Percentiles rank a stretch among this genome's conserved stretches.
Evolutionary conservation across 1,284 basidiomycete species (phyloP).

Genomic region (Rhizoctonia solani): DNA sequence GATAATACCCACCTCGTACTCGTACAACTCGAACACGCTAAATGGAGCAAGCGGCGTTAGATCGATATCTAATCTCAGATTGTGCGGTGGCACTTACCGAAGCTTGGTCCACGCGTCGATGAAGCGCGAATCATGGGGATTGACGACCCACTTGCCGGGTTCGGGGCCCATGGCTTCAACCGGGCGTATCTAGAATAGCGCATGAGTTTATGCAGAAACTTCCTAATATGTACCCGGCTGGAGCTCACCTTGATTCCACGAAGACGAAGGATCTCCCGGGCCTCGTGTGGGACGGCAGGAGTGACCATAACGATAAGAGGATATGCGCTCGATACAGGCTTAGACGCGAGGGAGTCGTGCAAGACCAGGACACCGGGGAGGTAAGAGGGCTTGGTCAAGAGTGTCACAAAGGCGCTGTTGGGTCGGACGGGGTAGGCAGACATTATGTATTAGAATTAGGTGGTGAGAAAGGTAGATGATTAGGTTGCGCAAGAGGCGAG

Average conservation of each 20-base stretch:
- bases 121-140: constrained; percentile 67
- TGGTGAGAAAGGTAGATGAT: background rate
- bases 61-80: background rate
- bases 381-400: constrained; percentile 69
- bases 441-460: background rate
- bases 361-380: constrained; percentile 77
- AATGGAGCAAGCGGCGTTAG: constrained; percentile 1
- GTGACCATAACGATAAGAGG: constrained; percentile 85
- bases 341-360: constrained; percentile 62
- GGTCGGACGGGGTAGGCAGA: constrained; percentile 6
- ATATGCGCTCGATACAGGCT: constrained; percentile 63
- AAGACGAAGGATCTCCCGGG: constrained; percentile 58
- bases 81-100: constrained; percentile 56
- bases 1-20: constrained; percentile 66
- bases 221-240: background rate
- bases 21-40: constrained; percentile 74
- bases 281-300: constrained; percentile 58
- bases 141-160: constrained; percentile 54
- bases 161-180: constrained; percentile 65
- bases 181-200: constrained; percentile 50
- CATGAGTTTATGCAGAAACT: background rate
- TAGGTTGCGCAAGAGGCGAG: background rate
- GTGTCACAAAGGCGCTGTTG: constrained; percentile 59
- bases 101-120: constrained; percentile 91
- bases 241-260: constrained; percentile 52